Evolutionary conservation across 805 yeast genomes (phyloP), one percentile per base, ranked within the genome.

Genomic region (Metschnikowia arizonensis): DNA sequence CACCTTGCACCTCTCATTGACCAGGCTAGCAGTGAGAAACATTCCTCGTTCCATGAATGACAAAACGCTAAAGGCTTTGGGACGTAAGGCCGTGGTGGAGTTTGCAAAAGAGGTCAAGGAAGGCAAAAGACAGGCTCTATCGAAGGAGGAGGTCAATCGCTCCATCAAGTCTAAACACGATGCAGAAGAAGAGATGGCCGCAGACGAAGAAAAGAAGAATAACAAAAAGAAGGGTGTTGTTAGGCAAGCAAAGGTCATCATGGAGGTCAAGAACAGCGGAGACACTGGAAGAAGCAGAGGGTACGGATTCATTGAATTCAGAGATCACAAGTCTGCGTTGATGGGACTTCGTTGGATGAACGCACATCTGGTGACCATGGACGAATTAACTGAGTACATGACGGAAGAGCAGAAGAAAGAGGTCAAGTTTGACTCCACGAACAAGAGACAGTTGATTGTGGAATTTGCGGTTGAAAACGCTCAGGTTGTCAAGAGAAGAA

Each of bases 301-400:
- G 49, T 93, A 91, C 59, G 99, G 99, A 52, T 91, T 93, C 74
- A 66, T 93, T 36, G 98, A 93, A 67, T 89, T 76, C 65, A 82
- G 89, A 66, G 96, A 90, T 65, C 99, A 93, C 65, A 85, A 85
- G 65, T 64, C 83, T 51, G 98, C 99, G 1, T 75, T 93, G 54
- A 90, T 89, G 97, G 97, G 95, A 2, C 77, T 93, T 46, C 81
- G 99, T 73, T 93, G 97, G 96, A 75, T 93, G 63, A 93, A 93
- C 64, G 96, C 96, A 6, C 97, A 91, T 61, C 83, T 79, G 59
- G 96, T 93, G 5, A 69, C 87, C 0, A 65, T 64, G 28, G 79
- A 75, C 8, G 97, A 90, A 64, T 77, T 88, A 33, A 48, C 76
- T 17, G 86, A 77, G 52, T 90, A 91, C n/a, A 62, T 85, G 47